Evolutionary conservation across 495 filamentous ascomycete genomes (phyloP).

Genomic region (Gamarada debralockiae): DNA sequence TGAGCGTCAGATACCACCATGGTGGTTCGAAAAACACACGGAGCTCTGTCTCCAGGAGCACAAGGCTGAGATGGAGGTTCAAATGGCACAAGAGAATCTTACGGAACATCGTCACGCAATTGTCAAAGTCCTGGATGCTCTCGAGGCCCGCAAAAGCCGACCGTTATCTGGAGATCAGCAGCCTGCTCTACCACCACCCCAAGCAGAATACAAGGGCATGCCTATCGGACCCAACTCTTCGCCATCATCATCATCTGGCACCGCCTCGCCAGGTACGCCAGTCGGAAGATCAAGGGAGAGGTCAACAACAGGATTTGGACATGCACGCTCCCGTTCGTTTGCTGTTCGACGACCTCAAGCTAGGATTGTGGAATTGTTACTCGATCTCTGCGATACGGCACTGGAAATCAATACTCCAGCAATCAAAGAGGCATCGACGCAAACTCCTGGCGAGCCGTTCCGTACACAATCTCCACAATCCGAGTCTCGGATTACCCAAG

Average conservation of each 20-base stretch:
- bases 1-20: constrained; percentile 94
- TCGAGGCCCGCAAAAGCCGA: constrained; percentile 77
- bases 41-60: constrained; percentile 96
- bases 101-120: constrained; percentile 95
- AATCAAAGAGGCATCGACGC: constrained; percentile 73
- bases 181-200: constrained; percentile 38
- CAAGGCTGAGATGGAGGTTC: constrained; percentile 94
- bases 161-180: constrained; percentile 54
- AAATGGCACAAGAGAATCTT: constrained; percentile 87
- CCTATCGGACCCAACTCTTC: constrained; percentile 75
- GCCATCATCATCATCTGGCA: constrained; percentile 58
- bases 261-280: constrained; percentile 63
- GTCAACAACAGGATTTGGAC: constrained; percentile 64
- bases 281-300: constrained; percentile 74
- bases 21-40: constrained; percentile 99
- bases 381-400: constrained; percentile 94
- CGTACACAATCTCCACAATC: constrained; percentile 93
- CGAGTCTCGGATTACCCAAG: constrained; percentile 86
- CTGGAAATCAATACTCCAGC: constrained; percentile 91
- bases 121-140: constrained; percentile 87
- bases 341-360: constrained; percentile 84
- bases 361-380: constrained; percentile 87
- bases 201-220: constrained; percentile 87
- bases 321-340: constrained; percentile 73
- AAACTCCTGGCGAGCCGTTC: constrained; percentile 60